Base-by-base conservation (phyloP, 75 land plant genomes). In the Sequoia sempervirens region DNA sequence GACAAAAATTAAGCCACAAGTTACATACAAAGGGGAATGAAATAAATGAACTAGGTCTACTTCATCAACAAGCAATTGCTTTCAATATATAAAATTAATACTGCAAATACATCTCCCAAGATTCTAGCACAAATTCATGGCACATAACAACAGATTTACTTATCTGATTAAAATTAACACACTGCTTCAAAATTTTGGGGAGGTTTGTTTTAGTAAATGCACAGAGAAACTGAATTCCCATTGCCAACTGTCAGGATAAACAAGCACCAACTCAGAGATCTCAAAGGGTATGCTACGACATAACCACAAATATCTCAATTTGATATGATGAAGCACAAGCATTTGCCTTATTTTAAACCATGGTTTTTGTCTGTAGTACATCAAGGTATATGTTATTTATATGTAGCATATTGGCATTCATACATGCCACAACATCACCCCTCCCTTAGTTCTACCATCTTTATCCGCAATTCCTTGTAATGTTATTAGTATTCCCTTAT, bases 41-140 rank as follows among this genome's bases (percentile, higher is more conserved):
- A 40, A 41, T 76, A 41, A 2, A 76, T 76, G 47, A 23, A 23
- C 28, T 26, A 34, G 36, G 36, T 34, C 96, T 83, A 84, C 88
- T 82, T 95, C 95, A 45, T 7, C 4, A 3, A 78, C 50, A 45
- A 78, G 32, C 2, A 23, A 45, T 38, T 75, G 9, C 78, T 37
- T 20, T 75, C 18, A 75, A 75, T 0, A 38, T 18, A 75, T 75
- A 7, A 75, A 75, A 2, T 40, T 26, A 2, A 75, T 38, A 40
- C 45, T 10, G 10, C 45, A 20, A 38, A 18, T 75, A 40, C 2
- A 75, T 75, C 78, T 23, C 78, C 40, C n/a, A 40, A 37, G 2
- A 75, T 38, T 75, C 45, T 34, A 36, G 78, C 18, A 10, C 7
- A 26, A 23, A 40, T 40, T 20, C 9, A 37, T 38, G n/a, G 38